Conservation (phyloP, 1,139 yeast species). For the Kluyveromyces sp. region DNA sequence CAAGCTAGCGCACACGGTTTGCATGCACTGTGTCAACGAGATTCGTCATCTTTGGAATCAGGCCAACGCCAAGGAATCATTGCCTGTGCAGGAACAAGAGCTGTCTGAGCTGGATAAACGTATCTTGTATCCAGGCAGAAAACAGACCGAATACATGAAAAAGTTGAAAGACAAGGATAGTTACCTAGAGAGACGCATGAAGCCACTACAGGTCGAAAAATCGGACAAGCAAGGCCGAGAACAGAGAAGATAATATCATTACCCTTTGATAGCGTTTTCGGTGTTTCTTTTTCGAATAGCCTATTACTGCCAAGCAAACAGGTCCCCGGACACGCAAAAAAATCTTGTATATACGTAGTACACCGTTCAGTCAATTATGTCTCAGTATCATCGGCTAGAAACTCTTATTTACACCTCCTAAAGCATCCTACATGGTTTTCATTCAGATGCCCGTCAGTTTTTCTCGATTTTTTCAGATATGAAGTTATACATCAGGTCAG, state of each 20-base stretch:
- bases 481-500: neutral
- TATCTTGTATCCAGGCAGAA: conserved; percentile 71
- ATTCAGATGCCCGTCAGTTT: too few species aligned
- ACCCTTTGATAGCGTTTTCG: neutral
- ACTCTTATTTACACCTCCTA: too few species aligned
- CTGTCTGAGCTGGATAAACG: conserved; percentile 57
- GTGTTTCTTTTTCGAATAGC: neutral
- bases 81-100: conserved; percentile 39
- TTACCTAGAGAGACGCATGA: conserved; percentile 58
- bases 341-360: neutral
- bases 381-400: too few species aligned
- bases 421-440: too few species aligned
- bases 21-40: conserved; percentile 88
- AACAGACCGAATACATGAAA: conserved; percentile 44
- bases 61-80: conserved; percentile 16
- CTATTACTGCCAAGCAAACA: too few species aligned
- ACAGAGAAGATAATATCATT: conserved; percentile 1
- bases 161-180: conserved; percentile 49
- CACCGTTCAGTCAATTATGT: neutral
- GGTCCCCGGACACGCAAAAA: neutral
- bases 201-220: conserved; percentile 46
- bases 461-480: too few species aligned
- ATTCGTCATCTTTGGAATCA: conserved; percentile 65
- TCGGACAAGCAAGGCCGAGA: conserved; percentile 8
- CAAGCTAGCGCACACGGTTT: conserved; percentile 81